phyloP scores from a whole-genome alignment of 2,329 filamentous ascomycete genomes.

The Xylaria sp. region DNA sequence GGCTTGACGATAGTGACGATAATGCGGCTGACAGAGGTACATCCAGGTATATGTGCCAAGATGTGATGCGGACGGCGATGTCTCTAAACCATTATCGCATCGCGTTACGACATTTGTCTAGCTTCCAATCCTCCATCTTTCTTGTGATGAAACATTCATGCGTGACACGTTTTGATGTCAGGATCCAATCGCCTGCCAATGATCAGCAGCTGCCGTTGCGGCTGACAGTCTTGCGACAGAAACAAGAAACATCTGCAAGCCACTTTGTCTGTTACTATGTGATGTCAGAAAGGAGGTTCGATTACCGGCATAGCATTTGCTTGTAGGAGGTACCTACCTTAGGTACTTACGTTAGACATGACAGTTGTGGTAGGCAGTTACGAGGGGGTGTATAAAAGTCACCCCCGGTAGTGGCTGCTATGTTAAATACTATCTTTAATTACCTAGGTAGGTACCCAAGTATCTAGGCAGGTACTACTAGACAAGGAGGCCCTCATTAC shows the following conservation, averaged over 20 bases:
- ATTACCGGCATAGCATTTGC: neutral
- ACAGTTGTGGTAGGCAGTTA: no score
- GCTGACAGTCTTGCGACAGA: neutral
- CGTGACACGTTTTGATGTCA: no score
- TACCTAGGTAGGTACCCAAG: no score
- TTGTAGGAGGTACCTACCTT: neutral
- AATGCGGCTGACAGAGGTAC: neutral
- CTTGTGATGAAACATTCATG: neutral
- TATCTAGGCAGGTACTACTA: no score
- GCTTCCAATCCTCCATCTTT: no score
- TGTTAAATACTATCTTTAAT: no score
- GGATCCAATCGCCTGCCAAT: neutral
- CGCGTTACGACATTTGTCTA: neutral
- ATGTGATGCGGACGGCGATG: neutral
- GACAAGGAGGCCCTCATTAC: no score
- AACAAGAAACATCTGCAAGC: neutral
- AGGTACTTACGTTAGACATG: neutral
- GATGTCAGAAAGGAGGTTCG: neutral
- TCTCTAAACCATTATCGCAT: neutral
- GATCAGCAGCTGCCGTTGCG: slow-evolving; percentile 1
- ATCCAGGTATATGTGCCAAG: neutral
- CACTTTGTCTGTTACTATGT: neutral
- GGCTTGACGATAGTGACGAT: neutral
- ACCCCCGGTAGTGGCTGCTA: no score
- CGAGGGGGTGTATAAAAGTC: no score